Conservation (phyloP, 2,329 filamentous ascomycete genomes). For the Colletotrichum brevisporum region DNA sequence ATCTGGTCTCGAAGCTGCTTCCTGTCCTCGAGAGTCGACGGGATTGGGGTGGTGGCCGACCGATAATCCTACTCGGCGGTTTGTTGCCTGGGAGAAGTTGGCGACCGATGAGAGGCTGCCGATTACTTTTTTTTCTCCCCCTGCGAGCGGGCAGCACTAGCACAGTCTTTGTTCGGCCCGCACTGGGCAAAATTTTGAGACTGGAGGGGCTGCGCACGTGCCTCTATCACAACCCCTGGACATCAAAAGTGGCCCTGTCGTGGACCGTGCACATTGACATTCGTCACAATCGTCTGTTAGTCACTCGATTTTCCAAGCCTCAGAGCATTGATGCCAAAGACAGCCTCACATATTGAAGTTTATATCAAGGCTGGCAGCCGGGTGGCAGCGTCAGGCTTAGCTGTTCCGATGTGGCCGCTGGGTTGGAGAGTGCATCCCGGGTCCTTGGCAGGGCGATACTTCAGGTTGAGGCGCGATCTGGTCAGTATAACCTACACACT, state of each 20-base stretch:
- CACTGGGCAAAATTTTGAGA: constrained; percentile 35
- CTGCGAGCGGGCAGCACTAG: background rate
- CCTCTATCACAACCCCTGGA: constrained; percentile 30
- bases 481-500: too few species aligned
- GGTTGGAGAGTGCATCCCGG: background rate
- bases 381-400: constrained; percentile 1
- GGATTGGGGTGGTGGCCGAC: constrained; percentile 12
- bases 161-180: constrained; percentile 13
- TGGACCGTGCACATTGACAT: constrained; percentile 25
- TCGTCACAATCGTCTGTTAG: constrained; percentile 3
- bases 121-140: constrained; percentile 18
- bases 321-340: too few species aligned
- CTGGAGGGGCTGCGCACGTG: constrained; percentile 40
- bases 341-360: too few species aligned
- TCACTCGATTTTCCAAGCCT: too few species aligned
- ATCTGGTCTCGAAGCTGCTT: background rate
- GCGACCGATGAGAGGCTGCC: constrained; percentile 5
- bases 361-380: background rate
- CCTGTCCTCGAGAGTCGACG: constrained; percentile 10
- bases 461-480: constrained; percentile 35
- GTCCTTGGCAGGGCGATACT: constrained; percentile 1
- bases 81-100: constrained; percentile 35
- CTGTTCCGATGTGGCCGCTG: background rate
- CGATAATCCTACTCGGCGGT: constrained; percentile 22
- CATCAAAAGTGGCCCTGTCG: constrained; percentile 3